phyloP scores from a whole-genome alignment of 2,329 filamentous ascomycete genomes.

The Colletotrichum tropicicola region DNA sequence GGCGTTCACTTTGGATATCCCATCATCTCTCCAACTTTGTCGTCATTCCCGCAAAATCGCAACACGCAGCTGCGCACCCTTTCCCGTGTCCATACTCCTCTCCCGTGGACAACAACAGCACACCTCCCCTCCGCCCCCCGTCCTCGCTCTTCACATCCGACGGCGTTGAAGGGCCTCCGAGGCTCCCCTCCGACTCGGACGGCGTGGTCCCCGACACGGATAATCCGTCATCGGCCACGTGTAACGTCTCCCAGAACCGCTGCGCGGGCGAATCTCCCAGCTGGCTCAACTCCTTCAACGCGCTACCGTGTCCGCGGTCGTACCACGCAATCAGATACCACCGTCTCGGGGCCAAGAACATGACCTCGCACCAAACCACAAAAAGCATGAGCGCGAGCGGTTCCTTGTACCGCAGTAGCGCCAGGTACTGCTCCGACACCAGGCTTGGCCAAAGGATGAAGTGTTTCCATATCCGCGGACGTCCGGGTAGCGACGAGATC shows the following conservation, averaged over 20 bases:
- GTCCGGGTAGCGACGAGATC: slow-evolving; percentile 17
- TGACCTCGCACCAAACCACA: slow-evolving; percentile 26
- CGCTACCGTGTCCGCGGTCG: slow-evolving; percentile 3
- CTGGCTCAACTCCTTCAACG: slow-evolving; percentile 10
- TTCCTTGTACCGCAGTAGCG: slow-evolving; percentile 13
- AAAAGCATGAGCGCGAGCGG: slow-evolving; percentile 29
- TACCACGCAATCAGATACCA: slow-evolving; percentile 31
- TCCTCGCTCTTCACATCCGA: slow-evolving; percentile 6
- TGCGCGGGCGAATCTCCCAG: background rate
- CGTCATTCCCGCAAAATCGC: background rate
- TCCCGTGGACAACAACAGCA: slow-evolving; percentile 11
- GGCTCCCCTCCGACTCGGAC: slow-evolving; percentile 15
- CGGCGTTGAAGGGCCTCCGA: background rate
- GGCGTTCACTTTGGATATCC: no score
- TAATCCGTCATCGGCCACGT: slow-evolving; percentile 6
- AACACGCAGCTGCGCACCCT: background rate
- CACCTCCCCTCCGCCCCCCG: background rate
- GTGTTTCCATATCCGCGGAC: slow-evolving; percentile 29
- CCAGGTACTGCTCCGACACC: slow-evolving; percentile 25
- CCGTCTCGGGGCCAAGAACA: slow-evolving; percentile 16
- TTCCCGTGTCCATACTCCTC: slow-evolving; percentile 10
- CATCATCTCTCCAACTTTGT: background rate
- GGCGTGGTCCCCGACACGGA: background rate
- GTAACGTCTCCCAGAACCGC: slow-evolving; percentile 17
- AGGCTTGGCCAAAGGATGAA: slow-evolving; percentile 30